A percentile compares a stretch with the other conserved stretches of the same genome.
These are phyloP conservation scores for Aspergillus nidulans DNA, from an alignment of 495 filamentous ascomycete genomes.

Conservation along the genomic window DNA sequence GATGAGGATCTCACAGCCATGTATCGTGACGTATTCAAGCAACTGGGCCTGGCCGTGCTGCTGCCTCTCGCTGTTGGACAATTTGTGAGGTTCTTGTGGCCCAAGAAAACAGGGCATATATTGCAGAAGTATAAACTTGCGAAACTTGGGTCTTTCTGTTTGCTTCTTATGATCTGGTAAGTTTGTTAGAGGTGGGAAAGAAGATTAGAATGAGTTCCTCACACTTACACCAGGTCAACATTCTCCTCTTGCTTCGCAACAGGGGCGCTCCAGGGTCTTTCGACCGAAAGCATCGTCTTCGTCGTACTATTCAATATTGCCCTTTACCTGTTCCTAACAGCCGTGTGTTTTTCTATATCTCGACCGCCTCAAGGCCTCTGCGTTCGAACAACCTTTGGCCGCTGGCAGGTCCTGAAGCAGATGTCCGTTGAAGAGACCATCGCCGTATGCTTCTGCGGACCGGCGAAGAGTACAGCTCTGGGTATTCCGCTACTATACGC, in stretches of 20 bases:
- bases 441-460: slow-evolving; percentile 54
- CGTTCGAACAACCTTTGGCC: slow-evolving; percentile 14
- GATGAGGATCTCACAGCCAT: slow-evolving; percentile 41
- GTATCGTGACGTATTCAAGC: slow-evolving; percentile 50
- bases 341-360: slow-evolving; percentile 43
- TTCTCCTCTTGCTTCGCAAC: slow-evolving; percentile 54
- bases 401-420: slow-evolving; percentile 27
- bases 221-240: slow-evolving; percentile 34
- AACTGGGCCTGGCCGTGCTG: slow-evolving; percentile 47
- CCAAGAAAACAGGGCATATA: slow-evolving; percentile 34
- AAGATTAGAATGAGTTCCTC: background rate
- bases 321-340: slow-evolving; percentile 49
- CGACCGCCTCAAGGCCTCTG: slow-evolving; percentile 34
- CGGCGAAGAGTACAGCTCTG: slow-evolving; percentile 52
- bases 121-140: slow-evolving; percentile 42
- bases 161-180: slow-evolving; percentile 50
- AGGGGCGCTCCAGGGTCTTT: slow-evolving; percentile 43
- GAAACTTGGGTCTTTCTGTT: slow-evolving; percentile 41
- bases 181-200: slow-evolving; percentile 12
- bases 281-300: slow-evolving; percentile 45
- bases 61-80: slow-evolving; percentile 49
- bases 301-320: slow-evolving; percentile 49
- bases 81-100: slow-evolving; percentile 44
- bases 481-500: slow-evolving; percentile 50
- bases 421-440: slow-evolving; percentile 47